These are phyloP conservation scores for Didymella exigua DNA, from an alignment of 2,329 filamentous ascomycete genomes.

Conservation along the genomic window DNA sequence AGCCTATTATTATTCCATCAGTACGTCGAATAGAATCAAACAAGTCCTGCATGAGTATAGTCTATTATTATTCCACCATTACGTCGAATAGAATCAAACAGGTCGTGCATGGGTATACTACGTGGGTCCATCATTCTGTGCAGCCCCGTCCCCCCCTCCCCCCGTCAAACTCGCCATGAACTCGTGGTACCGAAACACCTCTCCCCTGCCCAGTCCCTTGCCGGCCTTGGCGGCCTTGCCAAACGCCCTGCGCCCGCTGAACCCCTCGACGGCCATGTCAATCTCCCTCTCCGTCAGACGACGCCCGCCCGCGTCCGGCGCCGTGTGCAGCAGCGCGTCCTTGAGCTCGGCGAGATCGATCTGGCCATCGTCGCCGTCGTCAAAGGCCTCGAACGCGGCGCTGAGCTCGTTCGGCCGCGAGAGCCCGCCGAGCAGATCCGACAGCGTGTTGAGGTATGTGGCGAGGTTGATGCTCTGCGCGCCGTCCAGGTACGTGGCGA, in stretches of 20 bases:
- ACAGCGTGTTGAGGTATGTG: slow-evolving; percentile 82
- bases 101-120: no score
- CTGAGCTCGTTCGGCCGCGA: slow-evolving; percentile 80
- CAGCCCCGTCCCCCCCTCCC: slow-evolving; percentile 35
- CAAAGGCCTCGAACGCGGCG: slow-evolving; percentile 92
- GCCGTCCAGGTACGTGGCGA: slow-evolving; percentile 80
- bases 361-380: slow-evolving; percentile 93
- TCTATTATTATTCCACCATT: no score
- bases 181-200: slow-evolving; percentile 92
- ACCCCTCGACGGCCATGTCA: slow-evolving; percentile 84
- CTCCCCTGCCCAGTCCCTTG: slow-evolving; percentile 64
- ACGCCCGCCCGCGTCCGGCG: slow-evolving; percentile 63
- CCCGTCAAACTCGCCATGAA: slow-evolving; percentile 69
- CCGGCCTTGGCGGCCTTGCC: slow-evolving; percentile 62
- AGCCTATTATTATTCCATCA: no score
- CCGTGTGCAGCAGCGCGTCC: slow-evolving; percentile 81
- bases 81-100: no score
- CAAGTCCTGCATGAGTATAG: no score
- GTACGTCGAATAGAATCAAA: no score
- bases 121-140: no score
- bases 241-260: slow-evolving; percentile 83
- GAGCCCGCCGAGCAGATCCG: slow-evolving; percentile 73
- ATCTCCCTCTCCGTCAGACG: slow-evolving; percentile 64
- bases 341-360: slow-evolving; percentile 82
- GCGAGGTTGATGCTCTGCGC: slow-evolving; percentile 78